Conservation (phyloP, 2,329 filamentous ascomycete species). For the Hymenotorrendiella dingleyae region DNA sequence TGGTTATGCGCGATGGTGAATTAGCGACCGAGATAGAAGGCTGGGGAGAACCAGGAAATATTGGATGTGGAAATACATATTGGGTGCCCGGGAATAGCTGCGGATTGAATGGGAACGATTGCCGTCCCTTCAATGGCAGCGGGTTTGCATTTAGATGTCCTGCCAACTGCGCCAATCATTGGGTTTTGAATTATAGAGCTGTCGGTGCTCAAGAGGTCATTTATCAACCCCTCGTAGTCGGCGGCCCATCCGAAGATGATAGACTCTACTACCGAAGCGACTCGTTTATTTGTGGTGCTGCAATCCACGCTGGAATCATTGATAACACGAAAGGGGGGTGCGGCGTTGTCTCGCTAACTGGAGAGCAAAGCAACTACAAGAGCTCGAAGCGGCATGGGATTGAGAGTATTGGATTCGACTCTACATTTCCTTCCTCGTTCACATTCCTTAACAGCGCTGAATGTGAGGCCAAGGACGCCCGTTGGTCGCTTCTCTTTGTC, state of each 20-base stretch:
- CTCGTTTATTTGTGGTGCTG: constrained; percentile 79
- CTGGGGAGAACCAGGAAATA: constrained; percentile 59
- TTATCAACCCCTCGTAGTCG: constrained; percentile 61
- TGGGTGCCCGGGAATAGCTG: constrained; percentile 68
- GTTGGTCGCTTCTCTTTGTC: constrained; percentile 79
- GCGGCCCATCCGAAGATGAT: constrained; percentile 47
- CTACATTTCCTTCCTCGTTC: constrained; percentile 84
- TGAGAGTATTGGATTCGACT: constrained; percentile 70
- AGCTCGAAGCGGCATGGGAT: constrained; percentile 68
- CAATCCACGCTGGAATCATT: constrained; percentile 77
- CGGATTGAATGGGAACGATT: constrained; percentile 67
- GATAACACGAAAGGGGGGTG: constrained; percentile 69
- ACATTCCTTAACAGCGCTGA: constrained; percentile 62
- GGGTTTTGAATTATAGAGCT: constrained; percentile 65
- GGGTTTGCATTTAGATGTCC: constrained; percentile 71
- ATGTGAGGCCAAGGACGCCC: constrained; percentile 67
- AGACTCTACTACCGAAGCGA: constrained; percentile 73
- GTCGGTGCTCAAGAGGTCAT: constrained; percentile 64
- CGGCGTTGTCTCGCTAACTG: constrained; percentile 70
- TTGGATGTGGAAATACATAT: constrained; percentile 63
- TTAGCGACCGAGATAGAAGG: constrained; percentile 55
- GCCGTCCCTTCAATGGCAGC: constrained; percentile 66
- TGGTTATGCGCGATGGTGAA: constrained; percentile 61
- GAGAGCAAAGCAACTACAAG: constrained; percentile 58
- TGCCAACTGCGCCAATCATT: constrained; percentile 60